A percentile compares a stretch with the other conserved stretches of the same genome.
Evolutionary conservation across 306 rosid genomes (phyloP).

Genomic region (Medicago arabica): DNA sequence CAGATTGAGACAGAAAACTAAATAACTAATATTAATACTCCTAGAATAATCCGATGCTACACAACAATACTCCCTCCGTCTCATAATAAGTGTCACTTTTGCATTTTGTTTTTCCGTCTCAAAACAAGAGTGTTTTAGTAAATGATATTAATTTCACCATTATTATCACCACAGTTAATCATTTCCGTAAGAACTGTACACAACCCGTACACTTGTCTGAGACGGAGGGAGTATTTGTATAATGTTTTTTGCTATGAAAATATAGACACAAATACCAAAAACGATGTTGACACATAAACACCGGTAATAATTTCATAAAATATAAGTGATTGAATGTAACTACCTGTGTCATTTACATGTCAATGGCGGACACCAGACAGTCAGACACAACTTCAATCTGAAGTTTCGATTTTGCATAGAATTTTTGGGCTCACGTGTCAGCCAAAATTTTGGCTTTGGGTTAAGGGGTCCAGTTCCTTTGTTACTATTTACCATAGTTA

Average conservation of each 20-base stretch:
- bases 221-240: not conserved
- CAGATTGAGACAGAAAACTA: not conserved
- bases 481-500: no score
- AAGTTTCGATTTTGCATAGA: not conserved
- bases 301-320: not conserved
- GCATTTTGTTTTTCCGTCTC: no score
- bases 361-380: not conserved
- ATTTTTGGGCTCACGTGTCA: not conserved
- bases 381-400: not conserved
- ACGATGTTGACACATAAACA: not conserved
- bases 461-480: no score
- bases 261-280: not conserved
- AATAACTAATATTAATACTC: conserved; percentile 19
- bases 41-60: not conserved
- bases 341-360: not conserved
- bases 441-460: not conserved
- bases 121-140: no score
- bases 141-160: no score
- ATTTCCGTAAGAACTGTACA: no score
- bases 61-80: not conserved
- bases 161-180: no score
- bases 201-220: no score
- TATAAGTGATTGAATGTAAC: not conserved
- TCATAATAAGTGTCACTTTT: no score
- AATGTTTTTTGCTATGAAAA: not conserved